Evolutionary conservation across 768 basidiomycete species (phyloP), one percentile per base, ranked within the genome.

Genomic region (Lentinula sp.): DNA sequence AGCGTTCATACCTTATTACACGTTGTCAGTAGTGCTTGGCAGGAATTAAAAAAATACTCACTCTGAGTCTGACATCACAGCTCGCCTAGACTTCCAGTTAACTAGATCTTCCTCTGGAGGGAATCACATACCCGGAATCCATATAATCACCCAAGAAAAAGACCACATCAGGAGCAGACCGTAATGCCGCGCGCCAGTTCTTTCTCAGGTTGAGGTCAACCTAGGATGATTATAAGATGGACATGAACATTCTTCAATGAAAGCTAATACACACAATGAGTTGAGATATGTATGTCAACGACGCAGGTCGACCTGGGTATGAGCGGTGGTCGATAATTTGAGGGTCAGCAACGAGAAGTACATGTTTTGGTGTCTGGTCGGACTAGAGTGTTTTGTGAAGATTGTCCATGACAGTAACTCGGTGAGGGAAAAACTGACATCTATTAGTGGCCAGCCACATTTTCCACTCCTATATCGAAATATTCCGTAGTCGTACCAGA

Each of bases 341-440:
- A 0, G 94, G 91, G 73, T 97, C 95, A 12, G 95, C 87, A 39
- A 95, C 76, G 50, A 96, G 76, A n/a, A 97, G 84, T 20, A 93
- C 76, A 70, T 87, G 90, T n/a, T 33, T 46, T 12, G 45, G 45
- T 51, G 15, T 28, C 6, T 33, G 50, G 13, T n/a, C 35, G 16
- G 15, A 18, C 51, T 53, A 35, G 33, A 6, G 15, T 23, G 28
- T 16, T 53, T 16, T 0, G 18, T n/a, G 15, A 53, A 4, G 50
- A 51, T 35, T 51, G n/a, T 32, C 18, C 20, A 35, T 68, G 39
- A 67, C 64, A 28, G 28, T 28, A 28, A 28, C 28, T 28, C 28
- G 54, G 60, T 50, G 35, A 64, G 65, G 7, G 61, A 63, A 57
- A n/a, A 62, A 60, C 59, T 54, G 37, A 59, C 45, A 58, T 61